These are phyloP conservation scores for Austroboletus olivaceoglutinosus DNA, from an alignment of 1,284 basidiomycete species.

Conservation along the genomic window DNA sequence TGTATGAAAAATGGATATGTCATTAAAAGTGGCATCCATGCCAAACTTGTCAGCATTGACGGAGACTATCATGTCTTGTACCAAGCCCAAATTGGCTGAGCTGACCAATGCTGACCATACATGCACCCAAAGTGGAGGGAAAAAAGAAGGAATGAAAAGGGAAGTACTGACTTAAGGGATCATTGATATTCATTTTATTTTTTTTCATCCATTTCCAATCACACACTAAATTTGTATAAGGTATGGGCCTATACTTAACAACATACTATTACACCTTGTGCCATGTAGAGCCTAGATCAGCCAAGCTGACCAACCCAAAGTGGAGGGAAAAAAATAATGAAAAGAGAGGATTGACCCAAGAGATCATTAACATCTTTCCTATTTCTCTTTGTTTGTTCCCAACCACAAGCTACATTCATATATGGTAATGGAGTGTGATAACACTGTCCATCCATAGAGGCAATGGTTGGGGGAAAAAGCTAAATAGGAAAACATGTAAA, in stretches of 20 bases:
- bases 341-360: too few species aligned
- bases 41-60: conserved; percentile 42
- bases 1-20: conserved; percentile 60
- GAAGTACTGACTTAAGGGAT: too few species aligned
- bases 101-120: background rate
- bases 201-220: too few species aligned
- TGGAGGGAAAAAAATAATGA: too few species aligned
- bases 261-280: too few species aligned
- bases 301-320: too few species aligned
- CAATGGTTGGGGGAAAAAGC: background rate
- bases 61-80: conserved; percentile 57
- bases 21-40: conserved; percentile 54
- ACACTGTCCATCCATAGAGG: background rate
- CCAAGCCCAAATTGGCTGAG: conserved; percentile 48
- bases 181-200: background rate
- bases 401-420: conserved; percentile 16
- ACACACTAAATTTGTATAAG: too few species aligned
- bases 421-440: conserved; percentile 18
- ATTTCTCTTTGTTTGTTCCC: background rate
- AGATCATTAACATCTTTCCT: too few species aligned
- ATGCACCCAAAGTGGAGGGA: too few species aligned
- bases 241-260: too few species aligned
- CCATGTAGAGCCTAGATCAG: too few species aligned
- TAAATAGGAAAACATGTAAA: background rate
- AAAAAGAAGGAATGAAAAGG: too few species aligned